Evolutionary conservation across 495 filamentous ascomycete genomes (phyloP).

Genomic region (Cenococcum geophilum): DNA sequence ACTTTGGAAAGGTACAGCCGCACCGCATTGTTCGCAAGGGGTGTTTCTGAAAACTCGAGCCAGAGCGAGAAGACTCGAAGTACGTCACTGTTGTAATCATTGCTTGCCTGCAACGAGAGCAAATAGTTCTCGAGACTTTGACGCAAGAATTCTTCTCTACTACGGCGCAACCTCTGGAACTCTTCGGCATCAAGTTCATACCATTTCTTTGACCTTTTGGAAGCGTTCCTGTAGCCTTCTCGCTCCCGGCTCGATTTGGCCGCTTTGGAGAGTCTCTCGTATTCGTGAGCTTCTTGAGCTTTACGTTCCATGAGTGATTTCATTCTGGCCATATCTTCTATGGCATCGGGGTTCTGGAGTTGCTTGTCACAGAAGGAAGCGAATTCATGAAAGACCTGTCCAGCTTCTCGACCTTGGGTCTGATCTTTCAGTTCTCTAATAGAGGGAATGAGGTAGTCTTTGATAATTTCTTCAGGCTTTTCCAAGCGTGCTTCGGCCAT

Average conservation of each 20-base stretch:
- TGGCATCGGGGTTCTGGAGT: conserved; percentile 70
- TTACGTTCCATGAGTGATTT: conserved; percentile 75
- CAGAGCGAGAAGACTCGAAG: conserved; percentile 94
- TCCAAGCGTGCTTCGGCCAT: conserved; percentile 89
- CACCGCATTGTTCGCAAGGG: conserved; percentile 71
- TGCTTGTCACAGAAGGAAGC: conserved; percentile 93
- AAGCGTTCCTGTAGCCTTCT: conserved; percentile 41
- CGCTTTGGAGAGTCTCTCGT: conserved; percentile 51
- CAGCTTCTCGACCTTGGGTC: conserved; percentile 64
- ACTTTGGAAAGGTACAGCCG: conserved; percentile 61
- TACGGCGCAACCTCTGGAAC: conserved; percentile 66
- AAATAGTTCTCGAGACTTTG: conserved; percentile 95
- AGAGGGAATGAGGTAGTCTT: conserved; percentile 72
- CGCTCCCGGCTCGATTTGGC: conserved; percentile 44
- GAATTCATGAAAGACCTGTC: conserved; percentile 88
- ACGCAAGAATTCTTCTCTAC: conserved; percentile 70
- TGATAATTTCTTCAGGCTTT: conserved; percentile 83
- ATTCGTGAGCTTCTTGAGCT: conserved; percentile 63
- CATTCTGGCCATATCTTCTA: conserved; percentile 79
- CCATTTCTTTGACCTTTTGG: conserved; percentile 74
- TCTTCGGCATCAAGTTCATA: conserved; percentile 82
- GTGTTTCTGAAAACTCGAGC: conserved; percentile 71
- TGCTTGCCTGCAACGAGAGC: conserved; percentile 71
- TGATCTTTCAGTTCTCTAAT: conserved; percentile 72
- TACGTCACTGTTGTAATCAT: conserved; percentile 81